Conservation (phyloP, 1,284 basidiomycete species). For the Xerocomus nothofagi region DNA sequence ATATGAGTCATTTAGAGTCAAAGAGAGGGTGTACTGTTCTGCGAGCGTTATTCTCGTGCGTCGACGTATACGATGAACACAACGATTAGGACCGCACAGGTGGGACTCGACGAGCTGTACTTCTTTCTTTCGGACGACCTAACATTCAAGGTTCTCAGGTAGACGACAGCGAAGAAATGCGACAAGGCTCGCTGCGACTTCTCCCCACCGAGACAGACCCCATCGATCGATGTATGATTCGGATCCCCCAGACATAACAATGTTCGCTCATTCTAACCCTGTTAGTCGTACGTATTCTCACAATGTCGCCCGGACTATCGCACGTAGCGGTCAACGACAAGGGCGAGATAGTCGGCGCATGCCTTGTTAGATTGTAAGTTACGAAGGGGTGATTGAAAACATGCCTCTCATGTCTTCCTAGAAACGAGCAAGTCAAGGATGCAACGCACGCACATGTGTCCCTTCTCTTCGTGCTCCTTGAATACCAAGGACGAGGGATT, state of each 20-base stretch:
- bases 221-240: constrained; percentile 3
- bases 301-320: constrained; percentile 8
- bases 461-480: constrained; percentile 5
- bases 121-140: not conserved
- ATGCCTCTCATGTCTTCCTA: not conserved
- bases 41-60: constrained; percentile 27
- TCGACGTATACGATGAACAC: constrained; percentile 30
- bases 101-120: not conserved
- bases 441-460: constrained; percentile 6
- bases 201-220: not conserved
- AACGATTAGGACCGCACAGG: not conserved
- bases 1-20: not conserved
- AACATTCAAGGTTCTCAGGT: not conserved
- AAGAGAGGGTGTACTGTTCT: too few relatives aligned
- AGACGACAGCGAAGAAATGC: constrained; percentile 2
- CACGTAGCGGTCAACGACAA: constrained; percentile 5
- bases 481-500: constrained; percentile 8
- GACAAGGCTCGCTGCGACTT: not conserved
- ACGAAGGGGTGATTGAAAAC: too few relatives aligned
- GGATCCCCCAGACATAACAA: not conserved
- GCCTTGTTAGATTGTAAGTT: constrained; percentile 14
- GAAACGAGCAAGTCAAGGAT: constrained; percentile 4
- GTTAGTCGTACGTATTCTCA: constrained; percentile 2
- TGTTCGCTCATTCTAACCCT: not conserved
- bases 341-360: constrained; percentile 7